Evolutionary conservation across 2,329 filamentous ascomycete species (phyloP), one percentile per base, ranked within the genome.

Genomic region (Cladosporium sp.): DNA sequence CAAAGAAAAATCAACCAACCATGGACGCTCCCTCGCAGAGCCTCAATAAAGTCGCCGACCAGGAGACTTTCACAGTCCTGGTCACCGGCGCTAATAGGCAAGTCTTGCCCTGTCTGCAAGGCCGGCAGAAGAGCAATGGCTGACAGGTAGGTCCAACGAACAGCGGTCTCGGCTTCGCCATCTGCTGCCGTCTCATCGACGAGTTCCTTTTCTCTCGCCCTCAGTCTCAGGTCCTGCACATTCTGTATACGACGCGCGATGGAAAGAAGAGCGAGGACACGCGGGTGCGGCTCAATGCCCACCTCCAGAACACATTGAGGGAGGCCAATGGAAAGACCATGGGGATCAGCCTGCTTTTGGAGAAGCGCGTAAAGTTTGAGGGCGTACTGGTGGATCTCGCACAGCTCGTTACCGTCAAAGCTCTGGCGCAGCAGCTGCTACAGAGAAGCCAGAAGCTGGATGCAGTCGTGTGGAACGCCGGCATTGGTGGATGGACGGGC

Each of bases 11-110:
- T 5, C 22, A 28, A 28, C 22, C 10, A 32, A 46, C 16, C 28
- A 50, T 50, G 48, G 38, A 50, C 4, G 48, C 48, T 11, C 32
- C 32, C 38, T 43, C 48, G 14, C 32, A 43, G 4, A 18, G 16
- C 14, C 38, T 50, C 48, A 19, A 41, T 19, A 50, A 18, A 32
- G 32, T 50, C 32, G 40, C 48, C 28, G 48, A 50, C 33, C 48
- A 50, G 13, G 37, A 43, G 7, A 59, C 57, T 5, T 75, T 73
- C 57, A 73, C 76, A 65, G 82, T 89, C 8, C 75, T 95, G 37
- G 81, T 95, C 38, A 95, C 89, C 0, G 89, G 89, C 49, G 87
- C 88, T 34, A 95, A 95, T 70, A 91, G 88, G 89, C 91, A 78
- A 53, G 64, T 43, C 22, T 13, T 10, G 38, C 31, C 48, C 40